phyloP scores from a whole-genome alignment of 352 stramenopile species.

The Pythium phragmiticola region DNA sequence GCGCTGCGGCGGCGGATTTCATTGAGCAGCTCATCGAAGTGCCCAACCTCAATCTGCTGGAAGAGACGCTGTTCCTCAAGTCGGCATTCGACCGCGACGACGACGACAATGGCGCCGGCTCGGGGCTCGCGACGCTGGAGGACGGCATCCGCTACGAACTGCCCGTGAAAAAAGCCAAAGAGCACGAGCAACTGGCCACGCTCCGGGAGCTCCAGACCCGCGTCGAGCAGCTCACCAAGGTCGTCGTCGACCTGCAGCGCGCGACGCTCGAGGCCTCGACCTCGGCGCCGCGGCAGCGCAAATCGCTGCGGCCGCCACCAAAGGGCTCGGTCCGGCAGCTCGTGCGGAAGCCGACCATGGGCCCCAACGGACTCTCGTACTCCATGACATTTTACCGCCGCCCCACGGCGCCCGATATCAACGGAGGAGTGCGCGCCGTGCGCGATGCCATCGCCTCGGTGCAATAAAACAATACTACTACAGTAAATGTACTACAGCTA shows the following conservation, averaged over 20 bases:
- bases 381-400: slow-evolving; percentile 16
- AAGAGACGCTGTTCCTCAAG: slow-evolving; percentile 44
- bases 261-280: slow-evolving; percentile 12
- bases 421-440: slow-evolving; percentile 1
- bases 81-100: slow-evolving; percentile 47
- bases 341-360: slow-evolving; percentile 7
- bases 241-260: slow-evolving; percentile 35
- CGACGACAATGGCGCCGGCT: slow-evolving; percentile 8
- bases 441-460: not conserved
- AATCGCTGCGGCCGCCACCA: slow-evolving; percentile 2
- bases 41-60: slow-evolving; percentile 33
- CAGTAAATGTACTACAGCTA: slow-evolving; percentile 10
- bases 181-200: slow-evolving; percentile 22
- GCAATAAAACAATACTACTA: slow-evolving; percentile 6
- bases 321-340: not conserved
- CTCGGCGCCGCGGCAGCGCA: not conserved
- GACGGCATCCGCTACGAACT: slow-evolving; percentile 61
- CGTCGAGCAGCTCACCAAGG: slow-evolving; percentile 43
- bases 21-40: slow-evolving; percentile 35
- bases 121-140: slow-evolving; percentile 33
- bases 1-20: slow-evolving; percentile 6
- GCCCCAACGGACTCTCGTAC: slow-evolving; percentile 4
- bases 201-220: slow-evolving; percentile 40
- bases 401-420: slow-evolving; percentile 10
- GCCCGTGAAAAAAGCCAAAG: slow-evolving; percentile 36